These are phyloP conservation scores for Aspergillus texensis DNA, from an alignment of 2,329 filamentous ascomycete species.

Conservation along the genomic window DNA sequence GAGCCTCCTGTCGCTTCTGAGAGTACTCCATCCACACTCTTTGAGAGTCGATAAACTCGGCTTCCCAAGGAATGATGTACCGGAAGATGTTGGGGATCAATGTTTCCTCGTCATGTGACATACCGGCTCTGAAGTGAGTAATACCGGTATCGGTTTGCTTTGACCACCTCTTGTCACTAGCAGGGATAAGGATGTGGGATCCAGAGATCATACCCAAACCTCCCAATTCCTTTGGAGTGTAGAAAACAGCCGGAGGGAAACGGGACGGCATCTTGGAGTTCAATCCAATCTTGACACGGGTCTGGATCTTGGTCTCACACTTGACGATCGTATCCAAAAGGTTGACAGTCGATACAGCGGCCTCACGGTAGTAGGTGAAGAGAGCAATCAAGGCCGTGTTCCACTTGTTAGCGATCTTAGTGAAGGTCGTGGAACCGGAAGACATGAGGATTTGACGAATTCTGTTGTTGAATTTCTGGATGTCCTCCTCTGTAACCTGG, in stretches of 20 bases:
- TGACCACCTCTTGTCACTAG: slow-evolving; percentile 96
- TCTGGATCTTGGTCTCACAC: slow-evolving; percentile 99
- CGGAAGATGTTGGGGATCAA: slow-evolving; percentile 98
- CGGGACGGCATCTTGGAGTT: slow-evolving; percentile 99
- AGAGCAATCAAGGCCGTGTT: slow-evolving; percentile 96
- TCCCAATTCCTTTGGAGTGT: slow-evolving; percentile 96
- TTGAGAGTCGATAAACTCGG: slow-evolving; percentile 98
- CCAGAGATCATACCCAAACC: slow-evolving; percentile 98
- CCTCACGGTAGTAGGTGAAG: slow-evolving; percentile 98
- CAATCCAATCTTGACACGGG: slow-evolving; percentile 94
- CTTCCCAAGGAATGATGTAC: slow-evolving; percentile 99
- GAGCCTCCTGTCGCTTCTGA: slow-evolving; percentile 94
- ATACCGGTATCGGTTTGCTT: slow-evolving; percentile 98
- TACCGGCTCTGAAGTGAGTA: slow-evolving; percentile 94
- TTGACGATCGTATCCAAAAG: slow-evolving; percentile 97
- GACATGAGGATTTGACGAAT: slow-evolving; percentile 99
- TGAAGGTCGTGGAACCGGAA: slow-evolving; percentile 98
- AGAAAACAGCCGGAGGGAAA: slow-evolving; percentile 98
- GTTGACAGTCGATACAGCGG: slow-evolving; percentile 91
- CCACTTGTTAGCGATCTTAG: slow-evolving; percentile 99
- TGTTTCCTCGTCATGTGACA: slow-evolving; percentile 98
- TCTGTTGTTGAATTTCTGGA: slow-evolving; percentile 98
- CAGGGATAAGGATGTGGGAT: slow-evolving; percentile 94
- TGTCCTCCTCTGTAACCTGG: slow-evolving; percentile 96
- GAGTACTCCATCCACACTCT: slow-evolving; percentile 99